Conservation (phyloP, 352 stramenopile genomes). For the Globisporangium heterothallicum region DNA sequence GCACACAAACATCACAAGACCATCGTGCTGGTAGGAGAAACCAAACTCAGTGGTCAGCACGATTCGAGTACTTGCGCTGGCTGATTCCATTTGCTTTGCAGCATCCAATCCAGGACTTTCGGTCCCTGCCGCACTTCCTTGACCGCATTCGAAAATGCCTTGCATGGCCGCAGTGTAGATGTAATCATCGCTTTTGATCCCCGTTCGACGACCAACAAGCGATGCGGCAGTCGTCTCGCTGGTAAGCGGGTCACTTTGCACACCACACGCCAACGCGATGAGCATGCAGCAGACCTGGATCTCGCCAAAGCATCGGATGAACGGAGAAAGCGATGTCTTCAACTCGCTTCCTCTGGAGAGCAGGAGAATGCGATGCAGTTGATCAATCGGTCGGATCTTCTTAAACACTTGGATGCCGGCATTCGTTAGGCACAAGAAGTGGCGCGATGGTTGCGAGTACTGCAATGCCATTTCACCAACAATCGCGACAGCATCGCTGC, state of each 20-base stretch:
- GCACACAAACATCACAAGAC: constrained; percentile 71
- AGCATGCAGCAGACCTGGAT: constrained; percentile 88
- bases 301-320: constrained; percentile 79
- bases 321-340: constrained; percentile 57
- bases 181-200: constrained; percentile 73
- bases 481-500: constrained; percentile 31
- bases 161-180: constrained; percentile 75
- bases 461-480: constrained; percentile 81
- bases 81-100: constrained; percentile 17
- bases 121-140: constrained; percentile 21
- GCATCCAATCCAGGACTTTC: constrained; percentile 32
- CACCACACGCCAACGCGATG: constrained; percentile 79
- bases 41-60: constrained; percentile 82
- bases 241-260: constrained; percentile 70
- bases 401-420: constrained; percentile 86
- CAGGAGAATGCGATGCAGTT: constrained; percentile 74
- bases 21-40: constrained; percentile 86
- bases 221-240: constrained; percentile 50
- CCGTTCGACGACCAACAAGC: constrained; percentile 31
- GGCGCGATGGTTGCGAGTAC: constrained; percentile 71
- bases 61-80: constrained; percentile 53
- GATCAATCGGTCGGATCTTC: constrained; percentile 86
- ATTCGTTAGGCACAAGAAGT: constrained; percentile 85
- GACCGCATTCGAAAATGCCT: constrained; percentile 80
- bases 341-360: constrained; percentile 63